These are phyloP conservation scores for Russula compacta DNA, from an alignment of 768 basidiomycete genomes.

Conservation along the genomic window DNA sequence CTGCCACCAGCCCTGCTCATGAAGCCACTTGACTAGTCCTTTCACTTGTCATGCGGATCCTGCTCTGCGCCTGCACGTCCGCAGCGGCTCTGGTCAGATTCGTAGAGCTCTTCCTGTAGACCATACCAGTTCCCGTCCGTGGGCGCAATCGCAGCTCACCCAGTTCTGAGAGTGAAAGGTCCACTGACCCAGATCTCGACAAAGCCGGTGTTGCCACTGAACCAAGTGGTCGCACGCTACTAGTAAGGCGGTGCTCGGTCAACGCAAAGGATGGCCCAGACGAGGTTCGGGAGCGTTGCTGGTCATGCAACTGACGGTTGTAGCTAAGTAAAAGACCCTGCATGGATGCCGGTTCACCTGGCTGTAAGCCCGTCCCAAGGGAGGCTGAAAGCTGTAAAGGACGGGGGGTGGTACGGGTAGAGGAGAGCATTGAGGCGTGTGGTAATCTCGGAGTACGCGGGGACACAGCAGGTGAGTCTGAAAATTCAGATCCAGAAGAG, in stretches of 20 bases:
- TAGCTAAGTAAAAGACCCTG: slow-evolving; percentile 16
- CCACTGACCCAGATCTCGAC: slow-evolving; percentile 7
- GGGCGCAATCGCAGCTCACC: slow-evolving; percentile 14
- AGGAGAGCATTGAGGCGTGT: not conserved
- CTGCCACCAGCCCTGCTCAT: not conserved
- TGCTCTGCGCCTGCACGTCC: slow-evolving; percentile 17
- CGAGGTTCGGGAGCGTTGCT: slow-evolving; percentile 11
- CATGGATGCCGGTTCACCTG: slow-evolving; percentile 17
- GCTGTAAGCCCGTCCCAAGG: slow-evolving; percentile 1
- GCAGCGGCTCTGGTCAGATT: slow-evolving; percentile 12
- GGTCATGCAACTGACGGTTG: slow-evolving; percentile 20
- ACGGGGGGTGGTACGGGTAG: slow-evolving; percentile 14
- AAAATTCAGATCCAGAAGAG: slow-evolving; percentile 11
- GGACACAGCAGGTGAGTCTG: not conserved
- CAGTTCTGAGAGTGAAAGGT: not conserved
- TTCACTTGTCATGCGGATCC: slow-evolving; percentile 13
- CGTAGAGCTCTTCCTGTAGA: slow-evolving; percentile 18
- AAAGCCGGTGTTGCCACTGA: not conserved
- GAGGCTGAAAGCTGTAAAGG: slow-evolving; percentile 15
- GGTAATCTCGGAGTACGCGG: not conserved
- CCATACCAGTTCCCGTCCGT: slow-evolving; percentile 20
- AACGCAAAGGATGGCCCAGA: slow-evolving; percentile 6
- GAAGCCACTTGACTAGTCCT: not conserved
- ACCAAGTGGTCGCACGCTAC: not conserved
- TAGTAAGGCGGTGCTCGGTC: not conserved